Percentiles rank a stretch among this genome's conserved stretches.
Evolutionary conservation across 768 basidiomycete genomes (phyloP).

Genomic region (Steccherinum ochraceum): DNA sequence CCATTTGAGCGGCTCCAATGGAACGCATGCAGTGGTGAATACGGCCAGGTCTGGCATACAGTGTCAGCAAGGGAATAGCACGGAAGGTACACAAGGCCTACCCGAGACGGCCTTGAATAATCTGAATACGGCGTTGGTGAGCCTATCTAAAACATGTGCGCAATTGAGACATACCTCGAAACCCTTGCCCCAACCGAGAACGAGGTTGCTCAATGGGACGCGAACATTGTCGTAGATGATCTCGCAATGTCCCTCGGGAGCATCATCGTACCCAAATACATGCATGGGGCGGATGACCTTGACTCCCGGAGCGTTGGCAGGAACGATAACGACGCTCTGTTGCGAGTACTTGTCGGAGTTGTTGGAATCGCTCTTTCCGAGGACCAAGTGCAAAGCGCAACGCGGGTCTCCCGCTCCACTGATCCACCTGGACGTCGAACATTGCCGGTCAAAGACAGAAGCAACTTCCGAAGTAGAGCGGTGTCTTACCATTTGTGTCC

Average conservation of each 20-base stretch:
- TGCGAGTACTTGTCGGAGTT: conserved; percentile 74
- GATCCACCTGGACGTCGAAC: conserved; percentile 68
- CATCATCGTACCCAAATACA: conserved; percentile 92
- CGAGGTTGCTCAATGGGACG: conserved; percentile 74
- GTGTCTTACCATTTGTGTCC: conserved; percentile 86
- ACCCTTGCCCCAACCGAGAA: conserved; percentile 91
- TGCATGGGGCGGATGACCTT: conserved; percentile 88
- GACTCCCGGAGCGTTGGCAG: conserved; percentile 79
- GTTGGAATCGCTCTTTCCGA: conserved; percentile 89
- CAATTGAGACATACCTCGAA: conserved; percentile 60
- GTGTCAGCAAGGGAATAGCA: neutral
- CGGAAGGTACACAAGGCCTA: conserved; percentile 24
- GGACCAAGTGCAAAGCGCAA: conserved; percentile 83
- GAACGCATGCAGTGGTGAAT: conserved; percentile 98
- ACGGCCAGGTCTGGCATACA: conserved; percentile 68
- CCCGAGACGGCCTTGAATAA: conserved; percentile 96
- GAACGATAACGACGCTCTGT: conserved; percentile 95
- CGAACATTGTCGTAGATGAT: conserved; percentile 92
- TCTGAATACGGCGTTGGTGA: conserved; percentile 31
- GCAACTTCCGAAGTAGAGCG: neutral
- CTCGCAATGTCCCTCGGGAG: conserved; percentile 96
- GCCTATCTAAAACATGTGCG: neutral
- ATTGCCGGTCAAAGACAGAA: neutral
- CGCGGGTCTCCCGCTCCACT: conserved; percentile 94
- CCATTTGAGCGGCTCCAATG: conserved; percentile 80